A percentile compares a stretch with the other conserved stretches of the same genome.
phyloP scores from a whole-genome alignment of 129 eudicot species.

The Smallanthus sonchifolius region DNA sequence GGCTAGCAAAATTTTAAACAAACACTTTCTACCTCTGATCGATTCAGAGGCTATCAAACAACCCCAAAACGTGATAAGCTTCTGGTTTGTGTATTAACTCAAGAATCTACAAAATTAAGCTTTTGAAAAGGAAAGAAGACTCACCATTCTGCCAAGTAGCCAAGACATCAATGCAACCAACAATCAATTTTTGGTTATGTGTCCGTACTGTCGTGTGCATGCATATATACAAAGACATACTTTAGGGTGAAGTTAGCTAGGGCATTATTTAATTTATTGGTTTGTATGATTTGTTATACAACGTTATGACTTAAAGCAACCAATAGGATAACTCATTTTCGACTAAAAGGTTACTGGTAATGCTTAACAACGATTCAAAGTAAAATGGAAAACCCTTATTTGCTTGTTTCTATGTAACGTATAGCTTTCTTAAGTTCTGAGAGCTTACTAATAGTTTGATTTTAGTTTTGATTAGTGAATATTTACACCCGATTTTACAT shows the following conservation, averaged over 20 bases:
- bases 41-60: too few species aligned
- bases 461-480: too few species aligned
- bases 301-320: slow-evolving; percentile 18
- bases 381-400: neutral
- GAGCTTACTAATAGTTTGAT: neutral
- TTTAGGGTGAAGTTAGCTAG: slow-evolving; percentile 21
- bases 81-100: slow-evolving; percentile 12
- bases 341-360: neutral
- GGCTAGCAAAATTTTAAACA: too few species aligned
- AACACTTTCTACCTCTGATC: too few species aligned
- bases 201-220: slow-evolving; percentile 27
- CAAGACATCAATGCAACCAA: slow-evolving; percentile 22
- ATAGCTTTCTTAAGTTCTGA: neutral
- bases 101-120: slow-evolving; percentile 19
- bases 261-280: slow-evolving; percentile 1
- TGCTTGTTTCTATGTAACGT: neutral
- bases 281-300: neutral
- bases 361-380: neutral
- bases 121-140: slow-evolving; percentile 31
- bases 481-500: neutral
- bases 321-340: neutral
- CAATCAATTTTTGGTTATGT: slow-evolving; percentile 12
- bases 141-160: slow-evolving; percentile 31
- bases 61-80: slow-evolving; percentile 16
- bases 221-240: slow-evolving; percentile 19